Base-by-base conservation (phyloP, 2,329 filamentous ascomycete genomes). In the Pestalotiopsis sp. region DNA sequence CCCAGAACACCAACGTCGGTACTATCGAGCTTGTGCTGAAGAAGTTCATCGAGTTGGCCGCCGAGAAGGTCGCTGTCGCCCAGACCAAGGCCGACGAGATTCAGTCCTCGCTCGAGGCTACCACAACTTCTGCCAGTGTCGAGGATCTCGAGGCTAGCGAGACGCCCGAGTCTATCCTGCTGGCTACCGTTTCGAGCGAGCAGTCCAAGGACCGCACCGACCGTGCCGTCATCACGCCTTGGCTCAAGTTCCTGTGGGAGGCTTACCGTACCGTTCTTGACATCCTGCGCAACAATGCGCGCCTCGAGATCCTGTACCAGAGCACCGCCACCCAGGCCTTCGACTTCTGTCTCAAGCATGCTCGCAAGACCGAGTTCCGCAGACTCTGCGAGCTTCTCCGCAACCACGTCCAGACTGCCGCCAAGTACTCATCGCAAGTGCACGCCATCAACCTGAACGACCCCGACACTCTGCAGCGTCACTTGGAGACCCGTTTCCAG, bases 181-280 rank as follows among this genome's bases (percentile, higher is more conserved):
- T 99, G 61, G 97, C 96, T 72, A 99, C 96, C 67, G 96, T 99
- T 70, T 99, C 96, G 52, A 96, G 96, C 73, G 96, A 99, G 85
- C 95, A 98, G 84, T 97, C 95, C 70, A 92, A 93, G 80, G 96
- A 99, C 84, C 93, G 96, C 75, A 99, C 96, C 76, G 96, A 99
- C 85, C 92, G 96, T 77, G 96, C 96, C 79, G 97, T 99, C 77
- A 96, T 99, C 70, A 99, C 96, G 36, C 96, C 96, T 70, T 99
- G 96, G 96, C 90, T 99, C 78, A 99, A 99, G 86, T 99, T 99
- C 80, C 87, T 99, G 72, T 99, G 96, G 96, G 96, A 99, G 87
- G 97, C 96, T 17, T 99, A 99, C 86, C 93, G 96, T 71, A 99
- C 96, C 49, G 96, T 99, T 56, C 89, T 99, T 78, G 96, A 99